Base-by-base conservation (phyloP, 768 basidiomycete genomes). In the Lactarius psammicola region DNA sequence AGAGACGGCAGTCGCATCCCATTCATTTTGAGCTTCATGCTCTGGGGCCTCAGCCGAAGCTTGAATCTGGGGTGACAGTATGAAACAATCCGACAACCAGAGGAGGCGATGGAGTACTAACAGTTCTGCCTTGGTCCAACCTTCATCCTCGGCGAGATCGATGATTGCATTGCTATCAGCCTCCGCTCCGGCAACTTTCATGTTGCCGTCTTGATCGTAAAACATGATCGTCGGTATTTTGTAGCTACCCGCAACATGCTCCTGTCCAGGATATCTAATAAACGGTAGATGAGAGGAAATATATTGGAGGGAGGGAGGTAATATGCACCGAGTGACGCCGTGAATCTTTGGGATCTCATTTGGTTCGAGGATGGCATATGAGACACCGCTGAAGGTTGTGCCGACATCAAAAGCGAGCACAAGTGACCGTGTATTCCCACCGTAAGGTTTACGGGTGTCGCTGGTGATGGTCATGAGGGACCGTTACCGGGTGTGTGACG, bases 11-110 rank as follows among this genome's bases (percentile, higher is more conserved):
- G 81, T 6, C 87, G 85, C 86, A 92, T 90, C 51, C 90, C 90
- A 74, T 92, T 92, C 89, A 90, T 91, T 74, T 87, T 82, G 62
- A 91, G 82, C 69, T 86, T 84, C 90, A 92, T 92, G 10, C 87
- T 81, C 61, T 85, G 85, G 20, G 90, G 90, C 15, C 90, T 82
- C 60, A 92, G 78, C 66, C 90, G 89, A 66, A 92, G 82, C 75
- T 92, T 92, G 82, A 91, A 92, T 2, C 90, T 91, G 68, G 6
- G 30, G 10, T 58, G 57, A 46, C 4, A 34, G 59, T 5, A 30
- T 31, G 18, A 31, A 33, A 13, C 26, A 18, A 8, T 7, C 63
- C 31, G 55, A 44, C 11, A 18, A 59, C 28, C 38, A 53, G 4
- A 63, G 42, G 69, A 23, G 40, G 31, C n/a, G n/a, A 1, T 33